phyloP scores from a whole-genome alignment of 352 stramenopile species.

The Thraustotheca clavata region DNA sequence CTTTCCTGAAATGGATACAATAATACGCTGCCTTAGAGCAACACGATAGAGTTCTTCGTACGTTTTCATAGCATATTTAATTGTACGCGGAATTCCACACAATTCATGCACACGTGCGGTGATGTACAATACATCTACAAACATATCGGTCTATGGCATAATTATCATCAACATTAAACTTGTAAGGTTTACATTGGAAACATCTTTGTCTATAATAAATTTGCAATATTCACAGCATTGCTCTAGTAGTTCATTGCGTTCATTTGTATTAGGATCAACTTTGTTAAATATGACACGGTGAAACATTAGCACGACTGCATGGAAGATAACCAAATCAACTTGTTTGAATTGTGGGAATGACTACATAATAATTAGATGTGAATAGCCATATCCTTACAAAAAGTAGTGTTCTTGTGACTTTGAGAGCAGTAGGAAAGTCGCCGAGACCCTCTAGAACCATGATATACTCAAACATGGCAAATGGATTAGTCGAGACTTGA shows the following conservation, averaged over 20 bases:
- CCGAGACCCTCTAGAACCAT: constrained; percentile 13
- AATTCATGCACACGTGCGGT: constrained; percentile 46
- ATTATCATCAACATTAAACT: neutral
- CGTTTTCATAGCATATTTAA: constrained; percentile 30
- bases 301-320: constrained; percentile 12
- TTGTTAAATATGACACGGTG: constrained; percentile 13
- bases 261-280: neutral
- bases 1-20: neutral
- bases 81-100: neutral
- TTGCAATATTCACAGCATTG: constrained; percentile 23
- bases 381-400: neutral
- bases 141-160: constrained; percentile 16
- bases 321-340: constrained; percentile 5
- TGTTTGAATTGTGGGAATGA: constrained; percentile 18
- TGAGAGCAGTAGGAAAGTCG: neutral
- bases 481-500: constrained; percentile 9
- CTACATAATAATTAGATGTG: neutral
- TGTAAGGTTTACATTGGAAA: constrained; percentile 9
- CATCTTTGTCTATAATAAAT: constrained; percentile 22
- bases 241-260: constrained; percentile 1
- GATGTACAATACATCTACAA: constrained; percentile 50
- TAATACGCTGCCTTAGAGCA: neutral
- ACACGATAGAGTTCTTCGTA: constrained; percentile 41
- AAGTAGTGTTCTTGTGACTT: neutral
- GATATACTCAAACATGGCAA: constrained; percentile 9